phyloP scores from a whole-genome alignment of 2,329 filamentous ascomycete genomes.

The Didymella sp. region DNA sequence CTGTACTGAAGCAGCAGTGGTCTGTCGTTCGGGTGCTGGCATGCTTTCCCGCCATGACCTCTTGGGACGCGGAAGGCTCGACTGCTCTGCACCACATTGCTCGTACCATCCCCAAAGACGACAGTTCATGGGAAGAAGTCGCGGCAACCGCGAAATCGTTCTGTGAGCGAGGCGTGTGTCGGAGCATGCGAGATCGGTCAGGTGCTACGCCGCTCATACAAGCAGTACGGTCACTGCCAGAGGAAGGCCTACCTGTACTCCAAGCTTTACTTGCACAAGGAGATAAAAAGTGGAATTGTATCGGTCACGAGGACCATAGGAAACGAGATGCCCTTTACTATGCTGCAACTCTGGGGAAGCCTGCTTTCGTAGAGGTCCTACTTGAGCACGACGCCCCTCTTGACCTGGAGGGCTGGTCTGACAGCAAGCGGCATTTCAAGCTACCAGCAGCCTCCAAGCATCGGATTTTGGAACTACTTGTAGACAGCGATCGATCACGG shows the following conservation, averaged over 20 bases:
- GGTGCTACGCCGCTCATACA: conserved; percentile 47
- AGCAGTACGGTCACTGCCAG: conserved; percentile 38
- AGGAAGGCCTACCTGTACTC: conserved; percentile 39
- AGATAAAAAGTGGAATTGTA: conserved; percentile 33
- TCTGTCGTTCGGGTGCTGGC: conserved; percentile 36
- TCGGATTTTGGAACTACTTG: neutral
- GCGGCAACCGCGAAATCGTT: conserved; percentile 33
- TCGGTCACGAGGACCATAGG: conserved; percentile 43
- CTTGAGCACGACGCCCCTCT: conserved; percentile 40
- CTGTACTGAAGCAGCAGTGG: conserved; percentile 40
- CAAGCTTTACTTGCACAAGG: conserved; percentile 34
- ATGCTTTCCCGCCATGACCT: conserved; percentile 39
- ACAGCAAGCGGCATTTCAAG: conserved; percentile 19
- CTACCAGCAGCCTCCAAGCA: neutral
- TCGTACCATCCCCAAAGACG: conserved; percentile 28
- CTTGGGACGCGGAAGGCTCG: conserved; percentile 40
- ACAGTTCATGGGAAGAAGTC: conserved; percentile 39
- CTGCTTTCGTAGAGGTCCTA: conserved; percentile 34
- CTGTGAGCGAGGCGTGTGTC: conserved; percentile 41
- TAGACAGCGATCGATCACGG: neutral
- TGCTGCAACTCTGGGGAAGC: conserved; percentile 37
- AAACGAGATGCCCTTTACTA: conserved; percentile 38
- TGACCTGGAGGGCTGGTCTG: conserved; percentile 36
- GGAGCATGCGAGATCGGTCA: conserved; percentile 43
- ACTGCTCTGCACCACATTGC: conserved; percentile 45